Base-by-base conservation (phyloP, 331 rosid species). In the Stylosanthes scabra region DNA sequence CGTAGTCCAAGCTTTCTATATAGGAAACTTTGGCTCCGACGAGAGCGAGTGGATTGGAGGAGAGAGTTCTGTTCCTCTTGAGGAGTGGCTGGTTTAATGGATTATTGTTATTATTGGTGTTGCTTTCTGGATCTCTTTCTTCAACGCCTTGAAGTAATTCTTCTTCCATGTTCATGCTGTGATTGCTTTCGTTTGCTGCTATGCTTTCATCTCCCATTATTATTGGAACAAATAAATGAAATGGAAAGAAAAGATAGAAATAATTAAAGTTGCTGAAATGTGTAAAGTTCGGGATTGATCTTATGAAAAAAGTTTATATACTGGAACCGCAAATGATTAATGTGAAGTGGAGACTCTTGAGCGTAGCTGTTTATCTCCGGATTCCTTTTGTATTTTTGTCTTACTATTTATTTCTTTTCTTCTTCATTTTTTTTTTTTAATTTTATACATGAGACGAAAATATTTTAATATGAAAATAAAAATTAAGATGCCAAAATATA, bases 1-100 rank as follows among this genome's bases (percentile, higher is more conserved):
- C 97, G n/a, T 93, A 91, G 50, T 91, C 97, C 80, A 91, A 85
- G 85, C 98, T 93, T 73, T 93, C 97, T 50, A 91, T 91, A 37
- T 87, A 82, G 55, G 97, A 91, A 75, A 91, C 96, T 71, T 86
- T 93, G 63, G 86, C 83, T 70, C 98, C 98, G 20, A 91, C 90
- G 2, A 91, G 74, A 60, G 98, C 98, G 5, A 87, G 92, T 45
- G 91, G 91, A 80, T 39, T 91, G 63, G 94, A 80, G 49, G 98
- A 91, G 0, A 93, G 81, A 2, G 94, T 93, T 2, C 86, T 75
- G 63, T 66, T 93, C 70, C 91, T 82, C 84, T 89, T 85, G 66
- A 93, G 92, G 7, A 87, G 86, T 13, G 96, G 86, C 71, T 82
- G 58, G 34, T 78, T 75, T 11, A 91, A 66, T 1, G 91, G 68